Evolutionary conservation across 2,329 filamentous ascomycete species (phyloP).

Genomic region (Botrytis deweyae): DNA sequence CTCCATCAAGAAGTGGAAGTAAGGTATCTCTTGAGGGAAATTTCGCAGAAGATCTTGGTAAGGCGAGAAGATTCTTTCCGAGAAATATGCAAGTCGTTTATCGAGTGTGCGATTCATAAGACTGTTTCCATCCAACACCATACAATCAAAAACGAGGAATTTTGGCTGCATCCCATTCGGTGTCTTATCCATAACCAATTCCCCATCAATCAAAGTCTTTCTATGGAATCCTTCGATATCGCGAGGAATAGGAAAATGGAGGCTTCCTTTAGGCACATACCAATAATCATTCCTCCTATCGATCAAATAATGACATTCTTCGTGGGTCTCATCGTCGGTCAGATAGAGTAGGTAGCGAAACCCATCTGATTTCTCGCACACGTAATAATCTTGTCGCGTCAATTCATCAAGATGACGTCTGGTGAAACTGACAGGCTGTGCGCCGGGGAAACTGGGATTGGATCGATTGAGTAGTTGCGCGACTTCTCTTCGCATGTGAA

Average conservation of each 20-base stretch:
- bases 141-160: constrained; percentile 91
- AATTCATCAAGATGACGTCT: constrained; percentile 81
- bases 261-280: constrained; percentile 64
- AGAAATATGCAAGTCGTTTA: constrained; percentile 85
- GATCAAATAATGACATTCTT: constrained; percentile 84
- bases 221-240: constrained; percentile 69
- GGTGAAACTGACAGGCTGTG: constrained; percentile 92
- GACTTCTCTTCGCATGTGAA: constrained; percentile 68
- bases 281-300: constrained; percentile 98
- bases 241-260: constrained; percentile 77
- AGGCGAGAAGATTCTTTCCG: constrained; percentile 70
- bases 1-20: constrained; percentile 76
- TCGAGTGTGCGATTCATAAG: constrained; percentile 79
- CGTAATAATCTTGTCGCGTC: constrained; percentile 82
- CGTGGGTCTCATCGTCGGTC: constrained; percentile 59
- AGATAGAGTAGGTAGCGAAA: constrained; percentile 94
- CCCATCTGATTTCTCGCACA: constrained; percentile 98
- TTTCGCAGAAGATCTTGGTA: constrained; percentile 62
- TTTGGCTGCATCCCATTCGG: constrained; percentile 69
- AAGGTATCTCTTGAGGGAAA: constrained; percentile 67
- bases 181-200: constrained; percentile 83
- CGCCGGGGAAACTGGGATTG: constrained; percentile 74
- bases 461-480: constrained; percentile 70
- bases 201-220: constrained; percentile 84
- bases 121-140: constrained; percentile 74